Evolutionary conservation across 1,284 basidiomycete genomes (phyloP).

Genomic region (Hortiboletus rubellus): DNA sequence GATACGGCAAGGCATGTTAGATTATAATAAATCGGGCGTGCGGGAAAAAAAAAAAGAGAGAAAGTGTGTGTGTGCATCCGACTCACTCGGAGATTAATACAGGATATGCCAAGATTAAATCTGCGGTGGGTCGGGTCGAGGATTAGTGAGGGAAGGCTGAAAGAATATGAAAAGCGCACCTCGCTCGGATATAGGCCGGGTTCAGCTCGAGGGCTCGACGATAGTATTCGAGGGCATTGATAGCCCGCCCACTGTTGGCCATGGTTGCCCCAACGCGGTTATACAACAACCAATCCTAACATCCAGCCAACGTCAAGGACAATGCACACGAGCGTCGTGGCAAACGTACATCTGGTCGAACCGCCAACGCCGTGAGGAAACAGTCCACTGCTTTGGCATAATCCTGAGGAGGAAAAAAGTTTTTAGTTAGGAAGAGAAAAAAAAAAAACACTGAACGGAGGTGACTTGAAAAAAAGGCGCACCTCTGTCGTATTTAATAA

Average conservation of each 20-base stretch:
- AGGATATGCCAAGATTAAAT: slow-evolving; percentile 91
- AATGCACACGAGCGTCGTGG: background rate
- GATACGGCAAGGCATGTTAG: background rate
- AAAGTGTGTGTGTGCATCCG: background rate
- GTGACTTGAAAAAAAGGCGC: slow-evolving; percentile 12
- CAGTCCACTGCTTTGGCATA: slow-evolving; percentile 94
- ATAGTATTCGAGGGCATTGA: slow-evolving; percentile 89
- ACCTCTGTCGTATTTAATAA: slow-evolving; percentile 91
- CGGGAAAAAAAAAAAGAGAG: background rate
- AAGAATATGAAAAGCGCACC: slow-evolving; percentile 44
- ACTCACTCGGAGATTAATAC: slow-evolving; percentile 79
- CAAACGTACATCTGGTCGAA: slow-evolving; percentile 76
- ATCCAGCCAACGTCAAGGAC: background rate
- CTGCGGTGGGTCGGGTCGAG: slow-evolving; percentile 38
- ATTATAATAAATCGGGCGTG: background rate
- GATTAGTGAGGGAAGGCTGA: background rate
- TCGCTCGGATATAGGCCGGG: slow-evolving; percentile 90
- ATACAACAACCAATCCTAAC: slow-evolving; percentile 91
- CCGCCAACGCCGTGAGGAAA: slow-evolving; percentile 85
- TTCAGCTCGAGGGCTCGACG: slow-evolving; percentile 87
- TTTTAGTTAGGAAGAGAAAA: background rate
- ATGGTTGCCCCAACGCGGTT: slow-evolving; percentile 97
- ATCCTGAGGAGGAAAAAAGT: slow-evolving; percentile 53
- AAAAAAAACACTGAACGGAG: background rate
- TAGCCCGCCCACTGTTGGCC: slow-evolving; percentile 86